These are phyloP conservation scores for Elsinoe necatrix DNA, from an alignment of 2,329 filamentous ascomycete species.

Conservation along the genomic window DNA sequence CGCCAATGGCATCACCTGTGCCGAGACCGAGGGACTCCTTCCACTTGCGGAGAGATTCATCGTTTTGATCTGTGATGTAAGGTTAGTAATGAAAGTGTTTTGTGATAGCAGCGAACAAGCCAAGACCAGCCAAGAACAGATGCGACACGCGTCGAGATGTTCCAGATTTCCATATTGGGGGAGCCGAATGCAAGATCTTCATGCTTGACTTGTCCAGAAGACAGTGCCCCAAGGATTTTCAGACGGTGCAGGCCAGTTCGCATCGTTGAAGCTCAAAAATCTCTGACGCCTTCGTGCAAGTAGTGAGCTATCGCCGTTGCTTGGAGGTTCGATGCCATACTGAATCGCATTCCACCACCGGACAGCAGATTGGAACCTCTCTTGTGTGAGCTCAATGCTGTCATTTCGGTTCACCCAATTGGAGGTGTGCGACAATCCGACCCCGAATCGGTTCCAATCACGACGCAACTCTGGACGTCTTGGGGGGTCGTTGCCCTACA, in stretches of 20 bases:
- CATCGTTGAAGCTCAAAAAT: background rate
- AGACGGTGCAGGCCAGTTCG: background rate
- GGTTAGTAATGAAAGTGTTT: background rate
- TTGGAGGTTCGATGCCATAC: background rate
- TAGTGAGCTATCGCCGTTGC: background rate
- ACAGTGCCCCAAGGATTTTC: background rate
- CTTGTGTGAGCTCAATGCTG: background rate
- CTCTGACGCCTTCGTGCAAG: background rate
- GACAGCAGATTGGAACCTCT: too few species aligned
- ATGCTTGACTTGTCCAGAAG: too few species aligned
- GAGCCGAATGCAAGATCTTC: too few species aligned
- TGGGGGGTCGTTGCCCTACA: background rate
- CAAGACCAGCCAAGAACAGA: background rate
- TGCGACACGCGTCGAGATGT: too few species aligned
- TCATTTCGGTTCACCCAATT: too few species aligned
- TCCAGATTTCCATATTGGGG: too few species aligned
- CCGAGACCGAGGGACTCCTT: slow-evolving; percentile 90
- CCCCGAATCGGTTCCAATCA: background rate
- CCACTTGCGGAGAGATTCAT: slow-evolving; percentile 95
- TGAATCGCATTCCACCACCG: background rate
- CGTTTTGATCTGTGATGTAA: slow-evolving; percentile 48
- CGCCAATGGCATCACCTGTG: slow-evolving; percentile 44
- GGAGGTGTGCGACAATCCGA: background rate
- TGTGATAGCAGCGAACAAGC: background rate
- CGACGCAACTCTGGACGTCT: background rate